Evolutionary conservation across 2,329 filamentous ascomycete genomes (phyloP), one percentile per base, ranked within the genome.

Genomic region (Sporothrix phasma): DNA sequence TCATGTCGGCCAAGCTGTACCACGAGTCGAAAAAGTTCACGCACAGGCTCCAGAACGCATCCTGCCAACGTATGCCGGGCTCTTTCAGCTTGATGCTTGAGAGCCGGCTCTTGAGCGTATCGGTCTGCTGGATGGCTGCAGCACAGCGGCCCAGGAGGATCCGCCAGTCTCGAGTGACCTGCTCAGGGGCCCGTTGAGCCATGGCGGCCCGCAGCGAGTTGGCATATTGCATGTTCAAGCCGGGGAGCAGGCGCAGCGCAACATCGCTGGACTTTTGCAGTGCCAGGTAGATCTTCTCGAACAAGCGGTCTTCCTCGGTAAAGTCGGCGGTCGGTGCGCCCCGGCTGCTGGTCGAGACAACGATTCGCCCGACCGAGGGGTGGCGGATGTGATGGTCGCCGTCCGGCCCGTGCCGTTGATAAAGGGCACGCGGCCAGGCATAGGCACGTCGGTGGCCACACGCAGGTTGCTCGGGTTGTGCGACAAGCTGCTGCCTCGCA

Each of bases 41-140:
- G 77, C 89, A 94, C 62, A 92, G 79, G 68, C 84, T 79, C 83
- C 85, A 87, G 73, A 87, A 88, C 17, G 77, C 75, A 2, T 78
- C 73, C 70, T 87, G 84, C 1, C 81, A 85, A 62, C 90, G 82
- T 60, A 90, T 83, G 11, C 85, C 87, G 7, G 90, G 89, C 70
- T 96, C 92, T 72, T 93, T 94, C 11, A 96, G 79, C 73, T 92
- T 92, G 78, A 96, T 90, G 54, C 83, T 81, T 3, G 87, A 90
- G 11, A 97, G 77, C n/a, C 88, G 83, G 45, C 80, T 79, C 70
- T 89, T 88, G 31, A 97, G 79, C 11, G 84, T 80, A 70, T 92
- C 86, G 1, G 89, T 89, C 69, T 89, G 86, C 64, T 89, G 84
- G 47, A 92, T 82, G 19, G 89, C 86, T 13, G 84, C 78, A 49